Base-by-base conservation (phyloP, 495 filamentous ascomycete species). In the Xanthoparmelia taractica region DNA sequence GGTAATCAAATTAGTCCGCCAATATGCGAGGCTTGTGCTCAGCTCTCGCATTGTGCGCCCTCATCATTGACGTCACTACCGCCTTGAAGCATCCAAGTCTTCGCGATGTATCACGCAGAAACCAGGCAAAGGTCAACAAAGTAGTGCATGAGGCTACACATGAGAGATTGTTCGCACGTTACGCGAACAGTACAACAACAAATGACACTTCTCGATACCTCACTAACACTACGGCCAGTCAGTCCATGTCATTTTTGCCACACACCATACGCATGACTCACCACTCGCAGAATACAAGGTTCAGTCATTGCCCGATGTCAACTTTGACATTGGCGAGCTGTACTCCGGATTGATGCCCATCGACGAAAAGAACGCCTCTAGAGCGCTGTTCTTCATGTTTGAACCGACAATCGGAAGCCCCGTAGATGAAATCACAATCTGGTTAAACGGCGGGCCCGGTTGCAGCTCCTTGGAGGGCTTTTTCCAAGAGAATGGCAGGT, bases 261-360 rank as follows among this genome's bases (percentile, higher is more conserved):
- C 34, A 36, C 18, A 17, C 11, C n/a, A 12, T 1, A 20, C 29
- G 18, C 34, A 11, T n/a, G 7, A 17, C 60, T 64, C 8, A 64
- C 55, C 0, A 13, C 25, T 48, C 10, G 31, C 50, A 85, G 82
- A 79, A 31, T 90, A 84, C 66, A 76, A 78, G 15, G 87, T 91
- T 40, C 78, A 89, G 60, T 82, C 66, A 1, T 81, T 91, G 55
- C 89, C 89, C 2, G 86, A 90, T 45, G 86, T 92, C 20, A 74
- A 82, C 60, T 91, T 87, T 59, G 85, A 91, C 61, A 74, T 89
- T 63, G 88, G 88, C 27, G 88, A 92, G 71, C 83, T 84, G 7
- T 92, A 91, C 70, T 87, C 89, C 29, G 89, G 89, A 5, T 74
- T 84, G 25, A 75, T 93, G 11, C 87, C 89, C 12, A 89, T 92